Conservation (phyloP, 2,329 filamentous ascomycete species). For the Fusarium goolgardi region DNA sequence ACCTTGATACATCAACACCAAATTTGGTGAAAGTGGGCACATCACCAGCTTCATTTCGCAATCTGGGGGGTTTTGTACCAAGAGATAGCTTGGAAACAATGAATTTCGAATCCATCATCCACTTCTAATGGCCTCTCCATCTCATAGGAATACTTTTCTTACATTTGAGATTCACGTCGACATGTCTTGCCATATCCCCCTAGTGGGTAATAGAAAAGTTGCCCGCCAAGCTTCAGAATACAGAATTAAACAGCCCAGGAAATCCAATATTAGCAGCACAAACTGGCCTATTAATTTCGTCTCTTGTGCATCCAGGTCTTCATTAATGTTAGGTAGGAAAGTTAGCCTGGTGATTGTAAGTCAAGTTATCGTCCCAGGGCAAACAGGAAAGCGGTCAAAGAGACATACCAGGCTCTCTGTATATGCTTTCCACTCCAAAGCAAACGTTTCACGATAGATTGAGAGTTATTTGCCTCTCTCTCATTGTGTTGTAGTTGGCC, state of each 20-base stretch:
- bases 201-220: too few relatives aligned
- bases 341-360: too few relatives aligned
- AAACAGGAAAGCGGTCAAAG: not conserved
- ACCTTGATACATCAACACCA: conserved; percentile 35
- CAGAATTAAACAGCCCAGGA: too few relatives aligned
- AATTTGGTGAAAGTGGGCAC: not conserved
- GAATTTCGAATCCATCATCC: not conserved
- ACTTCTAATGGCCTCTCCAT: too few relatives aligned
- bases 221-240: too few relatives aligned
- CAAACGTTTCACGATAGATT: not conserved
- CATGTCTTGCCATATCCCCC: not conserved
- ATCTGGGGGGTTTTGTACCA: too few relatives aligned
- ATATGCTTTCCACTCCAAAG: not conserved
- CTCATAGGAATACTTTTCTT: accelerated
- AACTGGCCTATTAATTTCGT: too few relatives aligned
- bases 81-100: not conserved
- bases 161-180: not conserved
- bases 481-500: not conserved
- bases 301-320: not conserved
- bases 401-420: not conserved
- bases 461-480: not conserved
- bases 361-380: not conserved
- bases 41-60: conserved; percentile 22
- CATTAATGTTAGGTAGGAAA: not conserved
- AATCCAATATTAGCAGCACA: too few relatives aligned